Conservation (phyloP, 306 rosid species). For the Argentina anserina region DNA sequence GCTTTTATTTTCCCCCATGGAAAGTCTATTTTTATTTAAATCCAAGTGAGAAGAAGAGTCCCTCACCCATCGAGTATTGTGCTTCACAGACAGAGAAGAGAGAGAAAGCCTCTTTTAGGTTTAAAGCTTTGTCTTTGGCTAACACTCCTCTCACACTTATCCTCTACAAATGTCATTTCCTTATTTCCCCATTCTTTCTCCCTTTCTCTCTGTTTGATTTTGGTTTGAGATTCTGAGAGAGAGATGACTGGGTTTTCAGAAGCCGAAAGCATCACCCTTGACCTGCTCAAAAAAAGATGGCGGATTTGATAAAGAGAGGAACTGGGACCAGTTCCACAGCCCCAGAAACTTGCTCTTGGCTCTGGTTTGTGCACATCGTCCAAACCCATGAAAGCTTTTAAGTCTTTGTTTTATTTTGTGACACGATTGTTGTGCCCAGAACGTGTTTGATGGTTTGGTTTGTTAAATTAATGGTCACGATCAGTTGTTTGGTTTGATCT, state of each 20-base stretch:
- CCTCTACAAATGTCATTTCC: not conserved
- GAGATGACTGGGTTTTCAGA: conserved; percentile 46
- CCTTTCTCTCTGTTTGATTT: not conserved
- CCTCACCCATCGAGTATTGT: conserved; percentile 7
- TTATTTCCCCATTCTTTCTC: not conserved
- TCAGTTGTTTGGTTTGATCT: conserved; percentile 1
- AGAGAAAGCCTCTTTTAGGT: not conserved
- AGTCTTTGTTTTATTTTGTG: not conserved
- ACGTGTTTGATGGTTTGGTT: not conserved
- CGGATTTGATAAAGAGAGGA: conserved; percentile 59
- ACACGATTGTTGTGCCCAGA: not conserved
- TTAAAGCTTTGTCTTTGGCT: not conserved
- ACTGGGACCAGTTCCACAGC: conserved; percentile 84
- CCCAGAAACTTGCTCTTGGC: conserved; percentile 95
- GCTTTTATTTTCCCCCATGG: too few species aligned
- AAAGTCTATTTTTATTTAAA: not conserved
- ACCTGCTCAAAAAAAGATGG: conserved; percentile 58
- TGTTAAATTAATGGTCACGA: not conserved
- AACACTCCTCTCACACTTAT: not conserved
- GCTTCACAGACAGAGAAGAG: not conserved
- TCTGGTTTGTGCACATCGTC: conserved; percentile 45
- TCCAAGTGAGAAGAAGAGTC: not conserved
- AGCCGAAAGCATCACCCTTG: conserved; percentile 50
- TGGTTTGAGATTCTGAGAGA: not conserved
- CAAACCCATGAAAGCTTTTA: not conserved